These are phyloP conservation scores for Fusarium liriodendri DNA, from an alignment of 2,329 filamentous ascomycete genomes.

Conservation along the genomic window DNA sequence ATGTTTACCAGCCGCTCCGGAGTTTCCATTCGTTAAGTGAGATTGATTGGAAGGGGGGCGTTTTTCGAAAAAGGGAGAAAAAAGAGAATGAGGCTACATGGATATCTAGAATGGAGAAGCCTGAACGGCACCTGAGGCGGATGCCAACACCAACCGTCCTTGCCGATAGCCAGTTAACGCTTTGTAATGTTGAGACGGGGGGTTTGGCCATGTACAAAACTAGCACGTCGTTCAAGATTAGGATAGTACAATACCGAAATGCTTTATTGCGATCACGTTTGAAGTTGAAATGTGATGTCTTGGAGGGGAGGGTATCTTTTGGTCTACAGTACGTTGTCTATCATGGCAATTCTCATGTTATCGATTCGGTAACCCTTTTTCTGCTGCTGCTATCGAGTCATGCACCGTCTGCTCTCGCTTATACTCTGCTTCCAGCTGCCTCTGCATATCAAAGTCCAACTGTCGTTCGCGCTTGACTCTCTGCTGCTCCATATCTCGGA, in stretches of 20 bases:
- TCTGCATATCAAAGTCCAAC: constrained; percentile 94
- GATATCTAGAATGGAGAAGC: constrained; percentile 14
- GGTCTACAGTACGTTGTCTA: constrained; percentile 1
- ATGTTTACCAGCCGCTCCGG: constrained; percentile 94
- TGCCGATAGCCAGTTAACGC: constrained; percentile 21
- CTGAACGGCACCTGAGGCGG: constrained; percentile 9
- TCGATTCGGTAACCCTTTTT: constrained; percentile 41
- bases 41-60: constrained; percentile 28
- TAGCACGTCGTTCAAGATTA: constrained; percentile 26
- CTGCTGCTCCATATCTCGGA: constrained; percentile 95
- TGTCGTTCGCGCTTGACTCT: constrained; percentile 90
- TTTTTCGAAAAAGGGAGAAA: constrained; percentile 1
- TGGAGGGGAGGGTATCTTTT: constrained; percentile 28
- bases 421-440: constrained; percentile 87
- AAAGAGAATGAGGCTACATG: constrained; percentile 22
- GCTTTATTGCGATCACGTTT: constrained; percentile 32
- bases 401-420: constrained; percentile 86
- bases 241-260: constrained; percentile 39
- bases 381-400: constrained; percentile 45
- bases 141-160: constrained; percentile 2
- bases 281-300: constrained; percentile 16
- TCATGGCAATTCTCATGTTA: constrained; percentile 18
- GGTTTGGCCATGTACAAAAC: constrained; percentile 33
- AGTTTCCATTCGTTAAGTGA: constrained; percentile 72
- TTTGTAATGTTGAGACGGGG: constrained; percentile 38